These are phyloP conservation scores for Hymenoscyphus fraxineus DNA, from an alignment of 2,329 filamentous ascomycete species.

Conservation along the genomic window DNA sequence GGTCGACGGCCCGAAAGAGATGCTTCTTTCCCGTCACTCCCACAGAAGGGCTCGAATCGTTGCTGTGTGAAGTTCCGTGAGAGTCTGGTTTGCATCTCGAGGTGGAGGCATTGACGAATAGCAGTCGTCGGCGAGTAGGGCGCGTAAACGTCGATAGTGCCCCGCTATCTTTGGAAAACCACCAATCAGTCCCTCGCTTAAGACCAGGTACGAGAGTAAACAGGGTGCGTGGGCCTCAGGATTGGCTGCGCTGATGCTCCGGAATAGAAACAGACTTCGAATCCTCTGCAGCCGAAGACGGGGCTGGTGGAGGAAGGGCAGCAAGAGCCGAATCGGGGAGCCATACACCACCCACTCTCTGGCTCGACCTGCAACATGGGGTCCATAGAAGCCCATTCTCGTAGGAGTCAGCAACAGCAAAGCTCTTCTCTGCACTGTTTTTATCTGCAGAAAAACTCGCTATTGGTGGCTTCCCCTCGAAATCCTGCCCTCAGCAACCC, in stretches of 20 bases:
- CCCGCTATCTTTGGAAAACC: not conserved
- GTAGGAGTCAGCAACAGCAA: not conserved
- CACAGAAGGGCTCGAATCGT: conserved; percentile 4
- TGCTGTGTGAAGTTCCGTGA: conserved; percentile 1
- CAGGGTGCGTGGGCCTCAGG: not conserved
- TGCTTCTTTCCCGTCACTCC: conserved; percentile 17
- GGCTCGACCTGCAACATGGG: not conserved
- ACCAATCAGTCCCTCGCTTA: not conserved
- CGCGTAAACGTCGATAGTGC: conserved; percentile 22
- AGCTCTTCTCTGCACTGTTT: not conserved
- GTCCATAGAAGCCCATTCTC: not conserved
- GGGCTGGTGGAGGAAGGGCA: not conserved
- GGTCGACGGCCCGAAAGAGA: conserved; percentile 5
- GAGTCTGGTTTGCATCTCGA: conserved; percentile 10
- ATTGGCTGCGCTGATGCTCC: not conserved
- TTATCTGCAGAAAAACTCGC: conserved; percentile 5
- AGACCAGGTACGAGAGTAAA: not conserved
- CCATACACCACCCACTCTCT: conserved; percentile 2
- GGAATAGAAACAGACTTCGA: conserved; percentile 3
- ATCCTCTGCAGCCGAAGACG: not conserved
- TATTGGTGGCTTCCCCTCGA: not conserved
- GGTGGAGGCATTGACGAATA: conserved; percentile 25
- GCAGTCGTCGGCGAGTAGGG: conserved; percentile 16
- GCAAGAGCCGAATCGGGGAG: conserved; percentile 6
- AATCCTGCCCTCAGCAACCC: conserved; percentile 10